Percentiles rank a stretch among this genome's conserved stretches.
Evolutionary conservation across 1,284 basidiomycete species (phyloP).

Genomic region (Moniliophthora roreri): DNA sequence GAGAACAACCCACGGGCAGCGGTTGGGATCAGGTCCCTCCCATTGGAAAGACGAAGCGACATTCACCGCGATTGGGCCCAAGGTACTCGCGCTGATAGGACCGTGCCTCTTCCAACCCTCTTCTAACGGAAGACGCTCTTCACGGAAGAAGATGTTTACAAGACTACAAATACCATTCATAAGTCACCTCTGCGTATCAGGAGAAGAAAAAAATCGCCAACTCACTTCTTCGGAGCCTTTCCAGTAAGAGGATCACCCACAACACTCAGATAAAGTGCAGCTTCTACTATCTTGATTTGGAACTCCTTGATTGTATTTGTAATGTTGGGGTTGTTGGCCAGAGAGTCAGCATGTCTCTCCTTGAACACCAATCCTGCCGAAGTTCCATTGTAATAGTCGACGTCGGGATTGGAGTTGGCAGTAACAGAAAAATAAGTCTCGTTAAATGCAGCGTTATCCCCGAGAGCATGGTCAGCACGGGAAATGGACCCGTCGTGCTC

Average conservation of each 20-base stretch:
- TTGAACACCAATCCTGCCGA: constrained; percentile 17
- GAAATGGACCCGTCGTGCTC: constrained; percentile 22
- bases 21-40: too few relatives aligned
- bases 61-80: too few relatives aligned
- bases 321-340: constrained; percentile 14
- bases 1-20: too few relatives aligned
- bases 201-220: too few relatives aligned
- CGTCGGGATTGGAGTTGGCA: constrained; percentile 19
- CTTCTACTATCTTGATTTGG: constrained; percentile 12
- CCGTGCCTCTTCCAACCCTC: too few relatives aligned
- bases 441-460: constrained; percentile 20
- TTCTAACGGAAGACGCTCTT: too few relatives aligned
- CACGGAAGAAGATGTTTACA: background rate
- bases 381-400: constrained; percentile 18
- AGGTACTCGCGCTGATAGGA: too few relatives aligned
- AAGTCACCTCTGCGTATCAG: too few relatives aligned
- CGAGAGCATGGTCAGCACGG: constrained; percentile 15
- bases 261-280: constrained; percentile 18
- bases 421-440: constrained; percentile 17
- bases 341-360: constrained; percentile 13
- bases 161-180: too few relatives aligned
- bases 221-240: constrained; percentile 20
- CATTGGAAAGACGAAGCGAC: too few relatives aligned
- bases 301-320: constrained; percentile 19
- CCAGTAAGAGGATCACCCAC: constrained; percentile 20